Percentiles rank a stretch among this genome's conserved stretches.
Evolutionary conservation across 805 yeast genomes (phyloP).

Genomic region (Ogataea parapolymorpha): DNA sequence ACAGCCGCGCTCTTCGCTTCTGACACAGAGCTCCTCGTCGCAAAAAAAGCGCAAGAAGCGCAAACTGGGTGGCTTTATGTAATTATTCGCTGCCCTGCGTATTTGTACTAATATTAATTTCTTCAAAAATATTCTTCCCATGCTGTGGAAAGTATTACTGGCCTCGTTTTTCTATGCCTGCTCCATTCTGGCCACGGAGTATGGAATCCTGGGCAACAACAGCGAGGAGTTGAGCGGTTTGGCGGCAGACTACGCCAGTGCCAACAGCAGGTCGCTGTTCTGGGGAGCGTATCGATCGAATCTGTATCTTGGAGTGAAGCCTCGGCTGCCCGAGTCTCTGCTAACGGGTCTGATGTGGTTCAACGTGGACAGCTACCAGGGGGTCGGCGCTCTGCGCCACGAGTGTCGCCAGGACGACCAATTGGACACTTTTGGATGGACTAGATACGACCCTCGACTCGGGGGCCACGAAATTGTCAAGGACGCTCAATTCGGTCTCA

Average conservation of each 20-base stretch:
- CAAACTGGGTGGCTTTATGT: conserved; percentile 20
- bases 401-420: conserved; percentile 70
- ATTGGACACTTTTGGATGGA: conserved; percentile 78
- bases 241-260: conserved; percentile 29
- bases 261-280: conserved; percentile 49
- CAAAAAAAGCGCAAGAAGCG: conserved; percentile 17
- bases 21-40: conserved; percentile 2
- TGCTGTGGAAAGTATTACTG: conserved; percentile 1
- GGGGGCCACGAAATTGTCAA: conserved; percentile 81
- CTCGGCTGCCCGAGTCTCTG: conserved; percentile 73
- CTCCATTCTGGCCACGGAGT: conserved; percentile 3
- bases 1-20: conserved; percentile 6
- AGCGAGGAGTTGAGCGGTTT: conserved; percentile 10
- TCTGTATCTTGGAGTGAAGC: conserved; percentile 80
- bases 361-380: conserved; percentile 54
- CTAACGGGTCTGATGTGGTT: conserved; percentile 88
- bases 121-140: conserved; percentile 2
- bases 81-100: conserved; percentile 1
- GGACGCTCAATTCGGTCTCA: conserved; percentile 63
- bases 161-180: neutral
- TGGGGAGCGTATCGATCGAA: conserved; percentile 97
- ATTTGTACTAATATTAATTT: conserved; percentile 1
- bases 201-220: conserved; percentile 9
- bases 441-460: conserved; percentile 75
- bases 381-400: conserved; percentile 62